Percentiles rank a stretch among this genome's conserved stretches.
phyloP scores from a whole-genome alignment of 176 grass and related monocot species.

The Oryza brachyantha region DNA sequence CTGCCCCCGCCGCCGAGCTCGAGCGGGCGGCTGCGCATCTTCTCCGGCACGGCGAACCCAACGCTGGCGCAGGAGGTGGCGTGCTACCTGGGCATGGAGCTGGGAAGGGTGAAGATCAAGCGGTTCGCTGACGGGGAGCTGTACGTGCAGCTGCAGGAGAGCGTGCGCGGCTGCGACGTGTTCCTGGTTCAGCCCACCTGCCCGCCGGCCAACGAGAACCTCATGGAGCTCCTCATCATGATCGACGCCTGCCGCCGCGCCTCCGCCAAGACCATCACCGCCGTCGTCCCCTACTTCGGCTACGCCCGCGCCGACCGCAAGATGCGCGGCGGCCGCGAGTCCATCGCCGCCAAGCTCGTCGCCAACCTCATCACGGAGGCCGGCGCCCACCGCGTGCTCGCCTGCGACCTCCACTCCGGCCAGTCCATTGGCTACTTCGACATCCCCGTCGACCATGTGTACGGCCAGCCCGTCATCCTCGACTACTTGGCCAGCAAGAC shows the following conservation, averaged over 20 bases:
- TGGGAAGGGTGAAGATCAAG: conserved; percentile 72
- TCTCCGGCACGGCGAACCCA: conserved; percentile 85
- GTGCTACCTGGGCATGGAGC: conserved; percentile 61
- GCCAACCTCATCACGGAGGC: conserved; percentile 87
- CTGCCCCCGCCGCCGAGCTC: neutral
- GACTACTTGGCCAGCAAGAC: conserved; percentile 95
- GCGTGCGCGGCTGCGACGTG: conserved; percentile 75
- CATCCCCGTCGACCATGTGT: conserved; percentile 83
- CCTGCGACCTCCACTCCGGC: conserved; percentile 84
- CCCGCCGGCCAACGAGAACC: conserved; percentile 82
- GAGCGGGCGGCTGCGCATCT: conserved; percentile 46
- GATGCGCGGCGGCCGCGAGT: conserved; percentile 68
- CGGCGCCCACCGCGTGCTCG: conserved; percentile 72
- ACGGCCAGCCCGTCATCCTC: conserved; percentile 81
- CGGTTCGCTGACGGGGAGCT: conserved; percentile 76
- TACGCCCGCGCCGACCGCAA: conserved; percentile 78
- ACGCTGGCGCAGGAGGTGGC: conserved; percentile 65
- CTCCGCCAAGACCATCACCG: conserved; percentile 79
- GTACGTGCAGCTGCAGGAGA: conserved; percentile 86
- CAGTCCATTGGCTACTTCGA: conserved; percentile 97
- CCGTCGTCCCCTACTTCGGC: conserved; percentile 80
- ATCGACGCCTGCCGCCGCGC: conserved; percentile 80
- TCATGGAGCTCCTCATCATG: conserved; percentile 87
- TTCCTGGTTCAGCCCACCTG: conserved; percentile 81
- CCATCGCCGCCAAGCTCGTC: conserved; percentile 78